Percentiles rank a stretch among this genome's conserved stretches.
phyloP scores from a whole-genome alignment of 116 monocot genomes.

The Phalaenopsis hybrid region DNA sequence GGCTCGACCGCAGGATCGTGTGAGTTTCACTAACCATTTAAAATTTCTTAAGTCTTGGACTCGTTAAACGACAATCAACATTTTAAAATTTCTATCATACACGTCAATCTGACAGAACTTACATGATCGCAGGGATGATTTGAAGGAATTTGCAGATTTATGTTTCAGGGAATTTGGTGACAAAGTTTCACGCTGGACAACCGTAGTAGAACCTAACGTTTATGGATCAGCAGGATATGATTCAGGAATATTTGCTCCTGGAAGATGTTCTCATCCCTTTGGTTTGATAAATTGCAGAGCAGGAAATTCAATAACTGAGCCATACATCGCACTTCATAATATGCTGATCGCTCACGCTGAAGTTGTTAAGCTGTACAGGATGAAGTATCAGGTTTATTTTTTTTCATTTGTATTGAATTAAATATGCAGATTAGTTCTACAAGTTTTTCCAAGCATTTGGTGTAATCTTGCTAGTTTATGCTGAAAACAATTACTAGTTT shows the following conservation, averaged over 20 bases:
- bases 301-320: slow-evolving; percentile 59
- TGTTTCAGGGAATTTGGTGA: slow-evolving; percentile 75
- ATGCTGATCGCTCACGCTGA: slow-evolving; percentile 55
- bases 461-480: too few species aligned
- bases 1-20: slow-evolving; percentile 64
- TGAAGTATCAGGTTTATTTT: slow-evolving; percentile 51
- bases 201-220: slow-evolving; percentile 45
- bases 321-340: slow-evolving; percentile 54
- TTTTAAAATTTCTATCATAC: not conserved
- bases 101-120: not conserved
- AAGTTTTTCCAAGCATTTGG: too few species aligned
- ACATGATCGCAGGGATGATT: slow-evolving; percentile 50
- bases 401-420: not conserved
- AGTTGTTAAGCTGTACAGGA: slow-evolving; percentile 33
- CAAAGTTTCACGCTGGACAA: slow-evolving; percentile 55
- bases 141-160: slow-evolving; percentile 52
- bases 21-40: slow-evolving; percentile 15
- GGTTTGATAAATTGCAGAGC: slow-evolving; percentile 34
- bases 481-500: too few species aligned
- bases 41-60: not conserved
- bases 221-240: slow-evolving; percentile 29
- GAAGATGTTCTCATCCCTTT: slow-evolving; percentile 47
- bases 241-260: slow-evolving; percentile 30
- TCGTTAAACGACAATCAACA: not conserved
- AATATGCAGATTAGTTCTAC: not conserved